phyloP scores from a whole-genome alignment of 2,329 filamentous ascomycete species.

The Diplodia mutila region DNA sequence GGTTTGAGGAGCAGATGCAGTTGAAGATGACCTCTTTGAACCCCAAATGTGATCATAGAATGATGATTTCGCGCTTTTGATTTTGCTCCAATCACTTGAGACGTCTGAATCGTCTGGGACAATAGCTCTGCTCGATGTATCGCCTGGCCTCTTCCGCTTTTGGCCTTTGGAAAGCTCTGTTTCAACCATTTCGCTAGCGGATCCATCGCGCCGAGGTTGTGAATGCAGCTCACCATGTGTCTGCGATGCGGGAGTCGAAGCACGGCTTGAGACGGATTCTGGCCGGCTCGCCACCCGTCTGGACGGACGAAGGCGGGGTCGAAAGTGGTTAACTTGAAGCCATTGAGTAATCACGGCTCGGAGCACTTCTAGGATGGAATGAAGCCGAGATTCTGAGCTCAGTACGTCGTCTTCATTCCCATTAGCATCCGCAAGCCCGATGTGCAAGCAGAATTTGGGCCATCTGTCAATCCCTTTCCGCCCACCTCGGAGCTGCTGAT shows the following conservation, averaged over 20 bases:
- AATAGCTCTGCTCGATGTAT: neutral
- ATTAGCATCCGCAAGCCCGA: conserved; percentile 33
- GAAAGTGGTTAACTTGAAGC: conserved; percentile 71
- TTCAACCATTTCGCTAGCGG: neutral
- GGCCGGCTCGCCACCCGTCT: conserved; percentile 11
- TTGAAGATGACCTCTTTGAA: neutral
- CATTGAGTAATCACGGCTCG: conserved; percentile 73
- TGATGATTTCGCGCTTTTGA: conserved; percentile 46
- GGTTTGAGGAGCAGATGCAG: neutral
- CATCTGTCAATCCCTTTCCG: conserved; percentile 76
- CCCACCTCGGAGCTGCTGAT: conserved; percentile 55
- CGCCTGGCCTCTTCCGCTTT: conserved; percentile 34
- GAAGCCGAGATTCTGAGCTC: conserved; percentile 46
- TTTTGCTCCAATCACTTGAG: conserved; percentile 48
- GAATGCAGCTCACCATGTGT: neutral
- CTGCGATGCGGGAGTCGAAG: neutral
- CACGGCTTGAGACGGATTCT: conserved; percentile 11
- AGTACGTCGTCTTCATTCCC: conserved; percentile 33
- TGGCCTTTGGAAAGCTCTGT: neutral
- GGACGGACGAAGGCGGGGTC: conserved; percentile 50
- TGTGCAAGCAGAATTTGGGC: conserved; percentile 84
- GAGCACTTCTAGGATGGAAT: conserved; percentile 66
- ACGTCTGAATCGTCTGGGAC: neutral
- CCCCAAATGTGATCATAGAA: conserved; percentile 38
- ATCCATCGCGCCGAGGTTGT: neutral